Evolutionary conservation across 768 basidiomycete species (phyloP).

Genomic region (Xanthoconium stramineum): DNA sequence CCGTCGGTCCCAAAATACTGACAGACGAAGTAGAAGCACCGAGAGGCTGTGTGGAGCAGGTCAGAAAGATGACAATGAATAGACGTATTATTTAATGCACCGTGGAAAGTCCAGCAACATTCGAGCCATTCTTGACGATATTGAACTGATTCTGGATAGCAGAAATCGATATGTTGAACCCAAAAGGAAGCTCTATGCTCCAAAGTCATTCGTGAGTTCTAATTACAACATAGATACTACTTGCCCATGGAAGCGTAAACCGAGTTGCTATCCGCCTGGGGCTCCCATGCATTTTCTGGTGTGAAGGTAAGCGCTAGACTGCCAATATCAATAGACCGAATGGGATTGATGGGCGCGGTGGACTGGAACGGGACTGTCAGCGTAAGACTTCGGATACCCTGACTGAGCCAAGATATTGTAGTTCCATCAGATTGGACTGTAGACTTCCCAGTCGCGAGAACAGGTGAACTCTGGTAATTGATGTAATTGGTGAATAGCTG

Average conservation of each 20-base stretch:
- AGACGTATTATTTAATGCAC: constrained; percentile 28
- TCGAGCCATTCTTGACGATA: constrained; percentile 49
- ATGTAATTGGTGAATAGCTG: constrained; percentile 69
- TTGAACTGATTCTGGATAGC: constrained; percentile 66
- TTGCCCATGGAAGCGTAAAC: constrained; percentile 57
- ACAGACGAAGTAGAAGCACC: constrained; percentile 64
- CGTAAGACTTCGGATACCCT: constrained; percentile 53
- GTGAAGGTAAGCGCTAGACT: constrained; percentile 57
- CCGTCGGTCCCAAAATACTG: constrained; percentile 44
- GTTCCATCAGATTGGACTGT: constrained; percentile 56
- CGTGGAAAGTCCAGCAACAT: constrained; percentile 59
- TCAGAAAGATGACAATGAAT: neutral
- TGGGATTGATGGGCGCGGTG: constrained; percentile 53
- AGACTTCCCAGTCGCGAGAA: constrained; percentile 58
- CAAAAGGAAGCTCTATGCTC: constrained; percentile 63
- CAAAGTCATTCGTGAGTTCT: constrained; percentile 1
- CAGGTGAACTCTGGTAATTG: constrained; percentile 56
- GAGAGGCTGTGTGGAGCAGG: constrained; percentile 41
- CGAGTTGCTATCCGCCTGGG: constrained; percentile 53
- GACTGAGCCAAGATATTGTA: constrained; percentile 62
- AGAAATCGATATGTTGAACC: constrained; percentile 56
- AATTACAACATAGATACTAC: neutral
- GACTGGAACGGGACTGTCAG: constrained; percentile 62
- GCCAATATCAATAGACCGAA: constrained; percentile 61
- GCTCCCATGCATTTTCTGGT: constrained; percentile 51